phyloP scores from a whole-genome alignment of 2,329 filamentous ascomycete genomes.

The Aspergillus luchuensis region DNA sequence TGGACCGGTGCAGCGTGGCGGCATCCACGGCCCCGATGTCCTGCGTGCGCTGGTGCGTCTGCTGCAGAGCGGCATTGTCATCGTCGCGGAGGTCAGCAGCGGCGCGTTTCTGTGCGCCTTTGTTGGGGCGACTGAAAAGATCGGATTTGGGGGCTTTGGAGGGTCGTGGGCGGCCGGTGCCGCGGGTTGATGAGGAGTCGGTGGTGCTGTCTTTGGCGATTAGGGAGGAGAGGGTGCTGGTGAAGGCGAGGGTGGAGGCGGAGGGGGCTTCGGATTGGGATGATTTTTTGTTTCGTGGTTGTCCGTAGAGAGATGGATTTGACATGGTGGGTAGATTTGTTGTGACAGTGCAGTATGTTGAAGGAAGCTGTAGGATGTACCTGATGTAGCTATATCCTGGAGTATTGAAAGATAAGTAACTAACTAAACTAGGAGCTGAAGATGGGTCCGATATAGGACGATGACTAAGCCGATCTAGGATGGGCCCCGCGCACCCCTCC shows the following conservation, averaged over 20 bases:
- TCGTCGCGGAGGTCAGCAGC: slow-evolving; percentile 57
- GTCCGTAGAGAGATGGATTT: slow-evolving; percentile 67
- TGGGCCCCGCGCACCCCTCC: slow-evolving; percentile 5
- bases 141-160: slow-evolving; percentile 61
- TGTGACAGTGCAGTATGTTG: no score
- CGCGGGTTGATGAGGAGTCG: slow-evolving; percentile 48
- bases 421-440: background rate
- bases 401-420: background rate
- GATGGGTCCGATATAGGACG: slow-evolving; percentile 7
- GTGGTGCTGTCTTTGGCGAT: slow-evolving; percentile 58
- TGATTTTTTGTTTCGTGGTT: slow-evolving; percentile 62
- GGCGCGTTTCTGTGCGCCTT: slow-evolving; percentile 63
- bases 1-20: slow-evolving; percentile 64
- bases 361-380: background rate
- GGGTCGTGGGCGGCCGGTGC: slow-evolving; percentile 44
- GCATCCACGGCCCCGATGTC: slow-evolving; percentile 65
- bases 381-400: no score
- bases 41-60: slow-evolving; percentile 62
- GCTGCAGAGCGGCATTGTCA: slow-evolving; percentile 58
- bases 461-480: slow-evolving; percentile 13
- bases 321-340: slow-evolving; percentile 9
- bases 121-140: slow-evolving; percentile 69
- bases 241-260: slow-evolving; percentile 77
- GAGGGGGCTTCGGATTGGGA: slow-evolving; percentile 56
- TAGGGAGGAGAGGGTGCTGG: slow-evolving; percentile 81